Evolutionary conservation across 169 alveolate species (phyloP), one percentile per base, ranked within the genome.

Genomic region (Cryptosporidium tyzzeri): DNA sequence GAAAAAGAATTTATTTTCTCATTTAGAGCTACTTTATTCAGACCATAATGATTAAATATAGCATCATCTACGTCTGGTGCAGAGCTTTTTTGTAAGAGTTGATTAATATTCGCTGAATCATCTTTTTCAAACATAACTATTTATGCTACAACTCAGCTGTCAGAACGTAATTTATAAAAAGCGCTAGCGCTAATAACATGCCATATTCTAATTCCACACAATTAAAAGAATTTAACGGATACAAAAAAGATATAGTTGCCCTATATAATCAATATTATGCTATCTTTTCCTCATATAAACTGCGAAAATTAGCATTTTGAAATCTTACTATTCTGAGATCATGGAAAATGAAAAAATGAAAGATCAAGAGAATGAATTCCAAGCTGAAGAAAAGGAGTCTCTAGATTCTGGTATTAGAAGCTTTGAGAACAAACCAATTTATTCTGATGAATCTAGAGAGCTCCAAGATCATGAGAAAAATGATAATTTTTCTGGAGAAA

Each of bases 141-240:
- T 23, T 51, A 50, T 8, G 2, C 9, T 8, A 9, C 23, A n/a
- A 3, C 14, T 33, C 48, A 12, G 12, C 50, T 10, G 33, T 26
- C 33, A 26, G 31, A 10, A 23, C 44, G 55, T 8, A 31, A 37
- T 55, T 33, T n/a, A 48, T 48, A 6, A 2, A 53, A 7, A 10
- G 86, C 86, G 68, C 70, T 29, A 26, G 86, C 86, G 86, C 86
- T 48, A 39, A 73, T 16, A 35, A 16, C 71, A 65, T 65, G 71
- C 51, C 26, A 65, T 29, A 35, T 16, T 14, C 26, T 65, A 65
- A 65, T 29, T 65, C 71, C 71, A 65, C 71, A 65, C 71, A 65
- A 55, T 45, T 10, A 55, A 3, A n/a, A 55, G 16, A 55, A 55
- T 9, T 23, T 23, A 55, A 55, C 39, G 18, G 67, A n/a, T 26